Evolutionary conservation across 768 basidiomycete genomes (phyloP).

Genomic region (Pleurotus cornucopiae): DNA sequence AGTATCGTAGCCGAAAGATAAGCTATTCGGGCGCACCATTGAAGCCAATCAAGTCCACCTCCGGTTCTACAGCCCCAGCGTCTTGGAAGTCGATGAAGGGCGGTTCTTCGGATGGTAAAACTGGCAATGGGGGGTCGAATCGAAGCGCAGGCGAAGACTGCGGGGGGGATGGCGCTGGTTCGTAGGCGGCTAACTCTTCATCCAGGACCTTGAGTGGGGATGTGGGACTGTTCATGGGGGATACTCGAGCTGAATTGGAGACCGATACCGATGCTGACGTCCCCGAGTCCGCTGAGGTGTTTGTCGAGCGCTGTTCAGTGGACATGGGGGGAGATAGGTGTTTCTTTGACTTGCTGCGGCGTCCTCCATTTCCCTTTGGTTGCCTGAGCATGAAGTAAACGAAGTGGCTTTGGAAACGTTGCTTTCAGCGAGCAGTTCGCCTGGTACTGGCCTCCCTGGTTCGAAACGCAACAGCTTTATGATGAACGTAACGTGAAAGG

Average conservation of each 20-base stretch:
- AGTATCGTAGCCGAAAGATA: too few relatives aligned
- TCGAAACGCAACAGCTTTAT: not conserved
- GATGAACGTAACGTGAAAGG: not conserved
- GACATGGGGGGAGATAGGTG: not conserved
- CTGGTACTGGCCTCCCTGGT: not conserved
- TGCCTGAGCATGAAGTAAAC: conserved; percentile 5
- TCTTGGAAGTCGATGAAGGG: not conserved
- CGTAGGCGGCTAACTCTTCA: not conserved
- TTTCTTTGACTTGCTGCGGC: conserved; percentile 4
- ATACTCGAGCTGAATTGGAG: not conserved
- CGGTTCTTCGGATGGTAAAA: not conserved
- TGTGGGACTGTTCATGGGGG: not conserved
- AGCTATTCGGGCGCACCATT: too few relatives aligned
- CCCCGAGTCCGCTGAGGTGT: not conserved
- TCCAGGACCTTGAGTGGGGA: too few relatives aligned
- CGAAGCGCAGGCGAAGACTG: not conserved
- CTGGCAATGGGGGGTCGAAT: not conserved
- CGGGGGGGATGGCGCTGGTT: not conserved
- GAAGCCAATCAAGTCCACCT: too few relatives aligned
- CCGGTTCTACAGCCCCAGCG: too few relatives aligned
- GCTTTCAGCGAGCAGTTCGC: not conserved
- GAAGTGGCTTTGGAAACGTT: not conserved
- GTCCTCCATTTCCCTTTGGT: not conserved
- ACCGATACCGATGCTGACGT: not conserved
- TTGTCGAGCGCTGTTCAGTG: not conserved